A percentile compares a stretch with the other conserved stretches of the same genome.
Conservation (phyloP, 192 early-diverging fungal genomes). For the Endogone sp. region DNA sequence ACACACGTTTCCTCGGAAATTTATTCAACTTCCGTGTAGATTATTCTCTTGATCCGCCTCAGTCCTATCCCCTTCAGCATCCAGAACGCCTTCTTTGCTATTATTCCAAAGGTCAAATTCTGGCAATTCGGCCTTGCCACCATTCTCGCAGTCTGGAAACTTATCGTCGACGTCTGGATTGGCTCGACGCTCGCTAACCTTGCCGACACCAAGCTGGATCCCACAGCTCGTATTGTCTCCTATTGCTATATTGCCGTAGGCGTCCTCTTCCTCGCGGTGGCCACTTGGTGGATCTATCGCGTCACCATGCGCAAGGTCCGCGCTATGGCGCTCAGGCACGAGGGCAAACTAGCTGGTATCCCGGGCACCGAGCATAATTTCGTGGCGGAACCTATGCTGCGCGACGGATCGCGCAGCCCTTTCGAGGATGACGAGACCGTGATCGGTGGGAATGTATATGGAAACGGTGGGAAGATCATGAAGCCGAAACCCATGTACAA, state of each 20-base stretch:
- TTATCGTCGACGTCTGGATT: slow-evolving; percentile 29
- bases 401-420: not conserved
- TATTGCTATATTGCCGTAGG: slow-evolving; percentile 15
- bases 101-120: slow-evolving; percentile 7
- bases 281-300: slow-evolving; percentile 25
- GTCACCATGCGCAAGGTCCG: slow-evolving; percentile 24
- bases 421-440: not conserved
- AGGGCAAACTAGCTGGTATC: not conserved
- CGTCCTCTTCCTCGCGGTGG: slow-evolving; percentile 8
- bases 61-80: slow-evolving; percentile 29
- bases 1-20: not conserved
- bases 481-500: no score
- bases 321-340: not conserved
- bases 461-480: not conserved
- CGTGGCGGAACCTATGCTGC: not conserved
- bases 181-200: slow-evolving; percentile 26
- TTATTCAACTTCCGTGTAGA: slow-evolving; percentile 4
- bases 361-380: not conserved
- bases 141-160: slow-evolving; percentile 10
- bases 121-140: slow-evolving; percentile 18
- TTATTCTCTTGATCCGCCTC: slow-evolving; percentile 25
- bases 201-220: slow-evolving; percentile 20
- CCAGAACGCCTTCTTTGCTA: slow-evolving; percentile 13
- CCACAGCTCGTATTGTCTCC: slow-evolving; percentile 16
- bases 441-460: not conserved